phyloP scores from a whole-genome alignment of 192 early-diverging fungal genomes.

The Entomortierella lignicola region DNA sequence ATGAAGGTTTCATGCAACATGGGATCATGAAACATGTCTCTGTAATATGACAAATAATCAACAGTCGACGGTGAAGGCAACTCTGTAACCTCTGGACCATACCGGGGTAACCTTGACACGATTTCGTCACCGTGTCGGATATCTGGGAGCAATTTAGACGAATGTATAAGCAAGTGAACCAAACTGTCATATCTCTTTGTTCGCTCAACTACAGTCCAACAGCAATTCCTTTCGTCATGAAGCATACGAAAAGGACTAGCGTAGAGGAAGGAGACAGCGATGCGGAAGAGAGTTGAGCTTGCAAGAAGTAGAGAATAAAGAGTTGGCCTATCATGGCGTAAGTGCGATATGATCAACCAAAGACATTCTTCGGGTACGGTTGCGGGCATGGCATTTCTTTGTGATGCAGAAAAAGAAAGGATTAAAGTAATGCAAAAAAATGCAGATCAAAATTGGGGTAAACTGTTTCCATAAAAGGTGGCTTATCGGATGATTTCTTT shows the following conservation, averaged over 20 bases:
- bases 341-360: conserved; percentile 40
- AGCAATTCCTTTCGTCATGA: conserved; percentile 22
- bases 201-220: conserved; percentile 28
- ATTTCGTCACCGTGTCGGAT: background rate
- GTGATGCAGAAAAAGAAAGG: background rate
- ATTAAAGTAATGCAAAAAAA: background rate
- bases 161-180: conserved; percentile 39
- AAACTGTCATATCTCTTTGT: conserved; percentile 35
- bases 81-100: conserved; percentile 31
- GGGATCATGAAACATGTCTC: conserved; percentile 49
- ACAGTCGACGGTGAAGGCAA: conserved; percentile 43
- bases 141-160: conserved; percentile 24
- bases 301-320: conserved; percentile 34
- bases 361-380: conserved; percentile 51
- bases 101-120: conserved; percentile 13
- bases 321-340: conserved; percentile 27
- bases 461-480: background rate
- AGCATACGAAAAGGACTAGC: conserved; percentile 40
- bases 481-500: background rate
- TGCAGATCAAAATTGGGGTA: background rate
- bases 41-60: conserved; percentile 44
- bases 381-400: conserved; percentile 33
- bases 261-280: conserved; percentile 41
- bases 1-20: conserved; percentile 49
- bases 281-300: conserved; percentile 30